phyloP scores from a whole-genome alignment of 208 protist species.

The Wallacemonas rigidus region DNA sequence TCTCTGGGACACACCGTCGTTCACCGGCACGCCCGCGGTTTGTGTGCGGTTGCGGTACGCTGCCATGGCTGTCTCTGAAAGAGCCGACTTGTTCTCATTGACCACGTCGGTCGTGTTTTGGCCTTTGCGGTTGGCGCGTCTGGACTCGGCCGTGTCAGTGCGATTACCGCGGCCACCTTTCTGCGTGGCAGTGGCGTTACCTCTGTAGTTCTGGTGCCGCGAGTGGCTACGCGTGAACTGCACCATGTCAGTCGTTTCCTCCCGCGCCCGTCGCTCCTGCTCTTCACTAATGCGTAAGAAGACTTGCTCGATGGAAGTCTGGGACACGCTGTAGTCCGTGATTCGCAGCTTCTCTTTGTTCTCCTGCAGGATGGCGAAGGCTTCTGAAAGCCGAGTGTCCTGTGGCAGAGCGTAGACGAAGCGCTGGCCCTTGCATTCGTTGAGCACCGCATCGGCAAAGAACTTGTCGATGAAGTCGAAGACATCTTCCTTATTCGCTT shows the following conservation, averaged over 20 bases:
- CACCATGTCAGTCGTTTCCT: not conserved
- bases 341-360: conserved; percentile 33
- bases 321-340: conserved; percentile 53
- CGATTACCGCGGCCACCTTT: conserved; percentile 14
- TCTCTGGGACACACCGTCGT: not conserved
- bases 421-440: conserved; percentile 34
- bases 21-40: not conserved
- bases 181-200: conserved; percentile 20
- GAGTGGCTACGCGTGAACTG: conserved; percentile 33
- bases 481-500: conserved; percentile 5
- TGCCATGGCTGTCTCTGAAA: conserved; percentile 21
- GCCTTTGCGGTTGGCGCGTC: not conserved
- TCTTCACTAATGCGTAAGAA: conserved; percentile 47
- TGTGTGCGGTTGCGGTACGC: conserved; percentile 27
- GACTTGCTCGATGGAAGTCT: conserved; percentile 56
- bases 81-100: conserved; percentile 8
- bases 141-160: not conserved
- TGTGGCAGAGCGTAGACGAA: conserved; percentile 40
- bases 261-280: conserved; percentile 28
- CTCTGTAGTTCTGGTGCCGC: conserved; percentile 26
- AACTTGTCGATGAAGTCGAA: conserved; percentile 22
- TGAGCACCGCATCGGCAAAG: conserved; percentile 29
- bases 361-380: conserved; percentile 37
- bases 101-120: too few relatives aligned
- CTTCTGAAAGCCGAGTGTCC: conserved; percentile 27